Percentiles rank a stretch among this genome's conserved stretches.
phyloP scores from a whole-genome alignment of 371 early-diverging fungal genomes.

The Massospora cicadina region DNA sequence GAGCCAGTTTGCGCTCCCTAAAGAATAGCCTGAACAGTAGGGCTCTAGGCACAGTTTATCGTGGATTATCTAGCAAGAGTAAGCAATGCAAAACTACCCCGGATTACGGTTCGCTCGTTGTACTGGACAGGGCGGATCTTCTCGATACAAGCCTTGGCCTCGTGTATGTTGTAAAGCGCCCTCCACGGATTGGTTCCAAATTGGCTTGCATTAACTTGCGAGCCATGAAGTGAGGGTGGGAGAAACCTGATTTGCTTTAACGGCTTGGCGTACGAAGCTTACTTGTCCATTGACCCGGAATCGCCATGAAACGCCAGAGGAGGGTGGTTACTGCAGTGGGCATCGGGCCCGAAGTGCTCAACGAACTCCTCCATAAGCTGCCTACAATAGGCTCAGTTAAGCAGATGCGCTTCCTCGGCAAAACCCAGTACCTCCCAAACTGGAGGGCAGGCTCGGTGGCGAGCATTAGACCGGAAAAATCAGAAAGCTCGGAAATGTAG shows the following conservation, averaged over 20 bases:
- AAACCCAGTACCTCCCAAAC: not conserved
- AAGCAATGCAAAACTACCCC: not conserved
- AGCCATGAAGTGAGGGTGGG: no score
- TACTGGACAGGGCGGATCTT: not conserved
- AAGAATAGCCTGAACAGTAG: constrained; percentile 4
- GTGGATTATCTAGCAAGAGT: not conserved
- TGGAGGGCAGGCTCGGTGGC: not conserved
- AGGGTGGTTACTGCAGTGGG: not conserved
- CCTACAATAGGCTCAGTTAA: no score
- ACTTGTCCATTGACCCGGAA: not conserved
- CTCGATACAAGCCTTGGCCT: not conserved
- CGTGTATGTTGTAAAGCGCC: not conserved
- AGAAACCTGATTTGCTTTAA: no score
- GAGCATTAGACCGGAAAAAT: not conserved
- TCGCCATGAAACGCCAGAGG: not conserved
- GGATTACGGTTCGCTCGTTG: not conserved
- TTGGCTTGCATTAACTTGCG: not conserved
- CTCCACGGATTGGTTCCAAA: not conserved
- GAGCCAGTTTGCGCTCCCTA: not conserved
- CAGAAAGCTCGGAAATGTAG: not conserved
- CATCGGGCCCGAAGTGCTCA: not conserved
- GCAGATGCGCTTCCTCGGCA: no score
- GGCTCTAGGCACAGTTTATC: not conserved
- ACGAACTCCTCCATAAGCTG: not conserved
- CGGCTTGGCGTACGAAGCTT: no score